These are phyloP conservation scores for Rhododendron molle DNA, from an alignment of 148 eudicot species.

Conservation along the genomic window DNA sequence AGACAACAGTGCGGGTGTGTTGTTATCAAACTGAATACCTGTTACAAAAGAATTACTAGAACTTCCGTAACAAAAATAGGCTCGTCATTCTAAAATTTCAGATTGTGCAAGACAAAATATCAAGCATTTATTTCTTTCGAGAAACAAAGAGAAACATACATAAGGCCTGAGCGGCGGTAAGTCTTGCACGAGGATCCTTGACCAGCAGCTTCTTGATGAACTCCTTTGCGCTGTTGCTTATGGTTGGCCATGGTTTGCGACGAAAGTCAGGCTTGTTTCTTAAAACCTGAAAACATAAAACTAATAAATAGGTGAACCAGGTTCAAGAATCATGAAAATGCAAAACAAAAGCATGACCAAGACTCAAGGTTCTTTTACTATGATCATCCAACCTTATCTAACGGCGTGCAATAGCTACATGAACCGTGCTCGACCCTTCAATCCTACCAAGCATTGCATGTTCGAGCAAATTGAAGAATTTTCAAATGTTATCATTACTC, in stretches of 20 bases:
- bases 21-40: neutral
- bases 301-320: conserved; percentile 3
- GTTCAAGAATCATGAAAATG: neutral
- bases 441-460: neutral
- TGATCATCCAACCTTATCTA: neutral
- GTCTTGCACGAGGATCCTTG: conserved; percentile 90
- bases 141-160: conserved; percentile 53
- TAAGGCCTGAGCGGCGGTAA: conserved; percentile 93
- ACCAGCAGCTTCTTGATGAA: conserved; percentile 77
- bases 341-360: neutral
- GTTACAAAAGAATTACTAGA: neutral
- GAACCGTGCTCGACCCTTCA: neutral
- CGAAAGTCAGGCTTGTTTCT: conserved; percentile 95
- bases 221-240: conserved; percentile 82
- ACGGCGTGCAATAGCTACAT: neutral
- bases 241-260: conserved; percentile 89
- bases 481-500: neutral
- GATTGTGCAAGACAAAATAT: neutral
- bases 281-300: conserved; percentile 52
- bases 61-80: neutral
- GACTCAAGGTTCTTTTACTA: neutral
- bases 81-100: neutral
- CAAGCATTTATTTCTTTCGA: neutral
- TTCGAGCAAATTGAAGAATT: neutral
- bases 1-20: neutral